Conservation (phyloP, 306 rosid species). For the Morella rubra region DNA sequence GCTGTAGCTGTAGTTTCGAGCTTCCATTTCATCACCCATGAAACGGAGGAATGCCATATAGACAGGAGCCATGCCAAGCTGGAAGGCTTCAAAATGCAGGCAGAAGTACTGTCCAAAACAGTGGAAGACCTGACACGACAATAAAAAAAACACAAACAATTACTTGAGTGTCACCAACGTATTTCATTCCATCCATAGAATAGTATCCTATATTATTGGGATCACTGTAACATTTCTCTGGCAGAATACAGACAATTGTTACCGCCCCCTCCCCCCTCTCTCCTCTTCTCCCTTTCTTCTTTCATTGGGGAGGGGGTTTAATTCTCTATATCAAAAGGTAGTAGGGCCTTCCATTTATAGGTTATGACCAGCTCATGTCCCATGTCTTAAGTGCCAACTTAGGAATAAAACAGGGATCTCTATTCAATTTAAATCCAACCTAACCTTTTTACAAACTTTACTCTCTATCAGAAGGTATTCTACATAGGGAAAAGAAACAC, state of each 20-base stretch:
- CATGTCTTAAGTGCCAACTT: too few species aligned
- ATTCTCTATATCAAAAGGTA: too few species aligned
- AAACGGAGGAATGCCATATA: constrained; percentile 78
- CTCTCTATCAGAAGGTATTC: neutral
- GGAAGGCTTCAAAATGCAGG: constrained; percentile 83
- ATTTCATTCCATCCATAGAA: neutral
- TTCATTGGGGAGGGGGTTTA: too few species aligned
- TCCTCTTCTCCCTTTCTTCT: too few species aligned
- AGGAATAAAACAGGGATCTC: neutral
- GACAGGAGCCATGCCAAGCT: constrained; percentile 75
- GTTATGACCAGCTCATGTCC: too few species aligned
- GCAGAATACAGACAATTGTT: too few species aligned
- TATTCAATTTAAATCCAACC: neutral
- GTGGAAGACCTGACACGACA: constrained; percentile 59
- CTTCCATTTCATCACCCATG: constrained; percentile 76
- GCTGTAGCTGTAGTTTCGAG: constrained; percentile 65
- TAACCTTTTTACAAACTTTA: too few species aligned
- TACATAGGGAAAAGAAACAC: constrained; percentile 7
- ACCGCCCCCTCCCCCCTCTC: too few species aligned
- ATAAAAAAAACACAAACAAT: constrained; percentile 9
- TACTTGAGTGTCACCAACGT: neutral
- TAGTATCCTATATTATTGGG: constrained; percentile 8
- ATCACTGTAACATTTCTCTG: neutral
- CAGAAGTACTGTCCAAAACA: constrained; percentile 79
- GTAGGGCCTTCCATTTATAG: too few species aligned